phyloP scores from a whole-genome alignment of 768 basidiomycete genomes.

The Collybiopsis confluens region DNA sequence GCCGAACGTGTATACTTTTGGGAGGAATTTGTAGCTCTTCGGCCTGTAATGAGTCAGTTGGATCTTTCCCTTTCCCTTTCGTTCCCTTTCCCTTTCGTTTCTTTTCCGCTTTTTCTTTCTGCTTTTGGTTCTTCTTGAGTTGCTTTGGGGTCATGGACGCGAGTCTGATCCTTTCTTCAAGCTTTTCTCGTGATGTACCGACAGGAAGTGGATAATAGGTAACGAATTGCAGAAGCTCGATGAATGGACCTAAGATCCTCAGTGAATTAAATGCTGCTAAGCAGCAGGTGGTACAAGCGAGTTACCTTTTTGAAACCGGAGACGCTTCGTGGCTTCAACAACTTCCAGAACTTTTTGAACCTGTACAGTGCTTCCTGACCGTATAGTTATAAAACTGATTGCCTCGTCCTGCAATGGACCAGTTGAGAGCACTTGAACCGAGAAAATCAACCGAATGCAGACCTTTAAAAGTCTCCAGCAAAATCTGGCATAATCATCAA shows the following conservation, averaged over 20 bases:
- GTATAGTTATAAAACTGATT: conserved; percentile 74
- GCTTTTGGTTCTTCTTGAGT: conserved; percentile 47
- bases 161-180: neutral
- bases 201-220: conserved; percentile 48
- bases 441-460: conserved; percentile 11
- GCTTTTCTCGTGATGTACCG: neutral
- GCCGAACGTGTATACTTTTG: conserved; percentile 60
- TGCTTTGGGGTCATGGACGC: conserved; percentile 1
- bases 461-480: conserved; percentile 62
- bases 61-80: conserved; percentile 51
- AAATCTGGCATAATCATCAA: conserved; percentile 67
- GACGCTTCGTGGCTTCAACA: conserved; percentile 73
- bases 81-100: neutral
- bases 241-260: conserved; percentile 32
- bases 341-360: conserved; percentile 79
- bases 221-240: conserved; percentile 73
- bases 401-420: conserved; percentile 56
- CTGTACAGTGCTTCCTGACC: conserved; percentile 54
- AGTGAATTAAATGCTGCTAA: neutral
- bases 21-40: conserved; percentile 60
- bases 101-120: conserved; percentile 25
- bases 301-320: conserved; percentile 68
- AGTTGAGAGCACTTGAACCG: neutral
- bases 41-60: conserved; percentile 28
- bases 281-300: neutral